These are phyloP conservation scores for Claviceps sp. DNA, from an alignment of 2,329 filamentous ascomycete species.

Conservation along the genomic window DNA sequence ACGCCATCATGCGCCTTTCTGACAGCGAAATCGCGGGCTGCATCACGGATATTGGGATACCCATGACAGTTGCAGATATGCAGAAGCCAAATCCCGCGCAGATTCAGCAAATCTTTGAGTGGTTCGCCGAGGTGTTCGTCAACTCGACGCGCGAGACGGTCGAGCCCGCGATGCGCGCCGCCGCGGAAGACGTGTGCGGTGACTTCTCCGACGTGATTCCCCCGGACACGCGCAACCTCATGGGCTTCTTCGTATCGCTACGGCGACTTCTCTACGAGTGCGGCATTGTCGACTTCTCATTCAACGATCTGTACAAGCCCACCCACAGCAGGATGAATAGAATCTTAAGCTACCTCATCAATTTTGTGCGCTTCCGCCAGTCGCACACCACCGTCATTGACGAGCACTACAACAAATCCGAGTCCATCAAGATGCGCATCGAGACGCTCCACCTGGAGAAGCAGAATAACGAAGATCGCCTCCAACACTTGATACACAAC, in stretches of 20 bases:
- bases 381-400: slow-evolving; percentile 83
- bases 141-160: slow-evolving; percentile 88
- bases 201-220: slow-evolving; percentile 77
- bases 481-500: slow-evolving; percentile 71
- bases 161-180: slow-evolving; percentile 87
- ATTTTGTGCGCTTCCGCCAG: slow-evolving; percentile 94
- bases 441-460: slow-evolving; percentile 78
- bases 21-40: slow-evolving; percentile 84
- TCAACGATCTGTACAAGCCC: slow-evolving; percentile 81
- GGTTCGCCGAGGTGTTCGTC: slow-evolving; percentile 87
- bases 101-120: slow-evolving; percentile 96
- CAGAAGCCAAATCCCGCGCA: slow-evolving; percentile 89
- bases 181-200: slow-evolving; percentile 74
- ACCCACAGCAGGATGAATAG: slow-evolving; percentile 83
- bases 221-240: slow-evolving; percentile 77
- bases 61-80: slow-evolving; percentile 73
- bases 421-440: slow-evolving; percentile 75
- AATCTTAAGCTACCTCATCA: slow-evolving; percentile 96
- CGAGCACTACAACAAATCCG: slow-evolving; percentile 82
- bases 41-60: slow-evolving; percentile 92
- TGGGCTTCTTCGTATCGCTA: slow-evolving; percentile 87
- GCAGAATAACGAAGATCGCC: slow-evolving; percentile 66
- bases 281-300: slow-evolving; percentile 85
- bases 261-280: slow-evolving; percentile 72
- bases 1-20: slow-evolving; percentile 46